Conservation (phyloP, 2,329 filamentous ascomycete species). For the Pestalotiopsis sp. region DNA sequence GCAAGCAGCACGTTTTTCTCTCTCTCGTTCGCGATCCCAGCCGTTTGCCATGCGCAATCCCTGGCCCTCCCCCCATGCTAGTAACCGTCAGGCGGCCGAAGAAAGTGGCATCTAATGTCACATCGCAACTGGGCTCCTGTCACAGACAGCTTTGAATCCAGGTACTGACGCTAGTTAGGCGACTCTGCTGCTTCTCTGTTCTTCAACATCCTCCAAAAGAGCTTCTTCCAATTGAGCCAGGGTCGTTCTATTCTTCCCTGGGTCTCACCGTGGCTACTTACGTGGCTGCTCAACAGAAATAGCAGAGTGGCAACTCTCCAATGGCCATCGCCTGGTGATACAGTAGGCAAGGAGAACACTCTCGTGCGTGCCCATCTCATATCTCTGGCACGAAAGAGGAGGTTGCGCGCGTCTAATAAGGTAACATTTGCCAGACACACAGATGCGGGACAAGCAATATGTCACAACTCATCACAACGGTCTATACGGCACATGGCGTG, state of each 20-base stretch:
- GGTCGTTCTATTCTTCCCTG: not conserved
- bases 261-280: not conserved
- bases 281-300: too few species aligned
- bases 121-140: not conserved
- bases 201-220: not conserved
- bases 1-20: not conserved
- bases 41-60: not conserved
- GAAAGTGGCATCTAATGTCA: not conserved
- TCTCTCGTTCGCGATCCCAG: not conserved
- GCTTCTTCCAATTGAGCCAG: not conserved
- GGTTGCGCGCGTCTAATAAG: not conserved
- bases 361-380: not conserved
- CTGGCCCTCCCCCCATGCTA: not conserved
- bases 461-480: conserved; percentile 4
- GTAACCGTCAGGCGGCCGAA: not conserved
- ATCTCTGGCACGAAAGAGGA: not conserved
- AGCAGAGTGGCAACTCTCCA: too few species aligned
- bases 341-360: not conserved
- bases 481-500: not conserved
- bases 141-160: not conserved
- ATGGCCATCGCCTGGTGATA: not conserved
- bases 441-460: conserved; percentile 1
- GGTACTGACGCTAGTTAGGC: not conserved
- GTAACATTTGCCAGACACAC: conserved; percentile 2
- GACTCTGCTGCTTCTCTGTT: not conserved